Base-by-base conservation (phyloP, 176 grass and related monocot genomes). In the Puya raimondii region DNA sequence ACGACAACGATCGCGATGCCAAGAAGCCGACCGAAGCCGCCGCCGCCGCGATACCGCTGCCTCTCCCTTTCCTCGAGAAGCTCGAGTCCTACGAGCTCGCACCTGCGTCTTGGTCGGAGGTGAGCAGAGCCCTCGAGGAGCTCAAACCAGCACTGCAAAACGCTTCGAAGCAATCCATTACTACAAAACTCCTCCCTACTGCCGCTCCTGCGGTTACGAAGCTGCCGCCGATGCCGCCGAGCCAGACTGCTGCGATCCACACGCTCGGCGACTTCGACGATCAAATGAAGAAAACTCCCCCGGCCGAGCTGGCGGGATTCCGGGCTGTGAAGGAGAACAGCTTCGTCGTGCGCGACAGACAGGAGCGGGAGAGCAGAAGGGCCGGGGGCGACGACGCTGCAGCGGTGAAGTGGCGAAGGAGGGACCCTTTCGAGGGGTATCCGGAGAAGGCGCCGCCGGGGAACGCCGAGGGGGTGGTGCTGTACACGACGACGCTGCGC, bases 401-500 rank as follows among this genome's bases (percentile, higher is more conserved):
- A 18, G 73, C 78, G 54, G 67, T 64, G 9, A 71, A 49, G 48
- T 87, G 86, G 77, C 70, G 75, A 64, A 76, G 84, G 22, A 78
- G 86, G 48, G 94, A 97, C 80, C 94, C 89, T 10, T 78, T 97
- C 11, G 94, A 97, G 48, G 81, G 82, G 0, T 97, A 84, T 48
- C 89, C 94, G 1, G 89, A 97, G 84, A 72, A 75, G 0, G 76
- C 66, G 2, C 89, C 86, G 0, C 84, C 89, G 1, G 89, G 93
- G 7, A 75, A 88, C 16, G 13, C 83, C 53, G 84, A 86, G 52
- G 93, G 93, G 10, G 86, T 90, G 64, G 89, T 97, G 69, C 81
- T 97, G 10, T 97, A 97, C 82, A 97, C 86, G 5, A 97, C 93
- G 29, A 83, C 93, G 68, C 93, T 97, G 67, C 79, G 77, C 70